Conservation (phyloP, 345 rosid species). For the Salix udensis region DNA sequence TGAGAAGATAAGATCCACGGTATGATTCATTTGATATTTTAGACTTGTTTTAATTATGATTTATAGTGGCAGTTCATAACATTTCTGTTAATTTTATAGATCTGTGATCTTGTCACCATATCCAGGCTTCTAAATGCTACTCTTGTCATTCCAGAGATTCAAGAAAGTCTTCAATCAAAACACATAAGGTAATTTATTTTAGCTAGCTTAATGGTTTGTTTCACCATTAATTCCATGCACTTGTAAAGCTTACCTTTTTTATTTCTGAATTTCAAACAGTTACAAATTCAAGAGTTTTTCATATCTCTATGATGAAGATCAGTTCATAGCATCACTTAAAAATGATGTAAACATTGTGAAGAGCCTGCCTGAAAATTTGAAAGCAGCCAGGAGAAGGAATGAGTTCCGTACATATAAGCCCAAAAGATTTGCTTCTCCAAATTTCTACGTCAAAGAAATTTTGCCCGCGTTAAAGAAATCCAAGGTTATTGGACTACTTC, state of each 20-base stretch:
- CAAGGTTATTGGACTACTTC: slow-evolving; percentile 67
- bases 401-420: slow-evolving; percentile 73
- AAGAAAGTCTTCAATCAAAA: slow-evolving; percentile 82
- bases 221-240: not conserved
- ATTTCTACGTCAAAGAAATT: slow-evolving; percentile 70
- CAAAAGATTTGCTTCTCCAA: slow-evolving; percentile 63
- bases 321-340: slow-evolving; percentile 84
- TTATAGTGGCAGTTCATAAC: slow-evolving; percentile 21
- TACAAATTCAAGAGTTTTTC: slow-evolving; percentile 90
- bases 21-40: slow-evolving; percentile 36
- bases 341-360: slow-evolving; percentile 68
- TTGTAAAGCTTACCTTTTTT: not conserved
- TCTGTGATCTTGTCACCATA: slow-evolving; percentile 99
- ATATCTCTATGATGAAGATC: slow-evolving; percentile 86
- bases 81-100: slow-evolving; percentile 72
- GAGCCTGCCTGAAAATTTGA: slow-evolving; percentile 73
- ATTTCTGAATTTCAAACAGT: slow-evolving; percentile 37
- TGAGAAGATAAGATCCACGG: slow-evolving; percentile 84
- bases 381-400: slow-evolving; percentile 70
- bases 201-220: slow-evolving; percentile 15
- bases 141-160: slow-evolving; percentile 98
- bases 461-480: slow-evolving; percentile 69
- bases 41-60: not conserved
- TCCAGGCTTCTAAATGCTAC: slow-evolving; percentile 99
- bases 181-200: slow-evolving; percentile 63